Evolutionary conservation across 2,329 filamentous ascomycete genomes (phyloP).

Genomic region (Sclerotinia trifoliorum): DNA sequence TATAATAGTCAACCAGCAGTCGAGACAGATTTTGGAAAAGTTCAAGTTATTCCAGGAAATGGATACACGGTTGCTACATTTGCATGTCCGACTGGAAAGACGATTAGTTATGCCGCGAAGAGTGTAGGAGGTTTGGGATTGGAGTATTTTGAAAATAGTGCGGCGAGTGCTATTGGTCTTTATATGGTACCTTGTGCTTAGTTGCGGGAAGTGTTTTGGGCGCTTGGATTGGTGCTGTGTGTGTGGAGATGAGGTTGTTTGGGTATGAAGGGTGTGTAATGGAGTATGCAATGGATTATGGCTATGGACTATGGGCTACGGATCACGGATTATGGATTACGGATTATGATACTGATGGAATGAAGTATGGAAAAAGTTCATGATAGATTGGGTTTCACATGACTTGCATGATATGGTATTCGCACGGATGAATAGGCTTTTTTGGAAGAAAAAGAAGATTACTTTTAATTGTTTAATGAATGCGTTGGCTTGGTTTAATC

Average conservation of each 20-base stretch:
- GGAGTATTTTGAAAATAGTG: conserved; percentile 65
- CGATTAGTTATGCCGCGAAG: conserved; percentile 53
- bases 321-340: background rate
- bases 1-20: conserved; percentile 52
- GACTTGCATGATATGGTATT: background rate
- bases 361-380: background rate
- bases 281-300: background rate
- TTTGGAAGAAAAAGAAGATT: background rate
- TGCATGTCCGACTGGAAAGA: conserved; percentile 53
- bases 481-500: background rate
- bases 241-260: background rate
- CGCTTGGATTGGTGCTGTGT: background rate
- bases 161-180: conserved; percentile 47
- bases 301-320: background rate
- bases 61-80: conserved; percentile 54
- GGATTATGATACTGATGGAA: background rate
- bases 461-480: conserved; percentile 1
- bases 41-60: conserved; percentile 52
- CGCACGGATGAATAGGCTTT: background rate
- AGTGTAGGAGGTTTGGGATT: conserved; percentile 51
- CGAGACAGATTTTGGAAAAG: conserved; percentile 45
- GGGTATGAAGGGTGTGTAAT: background rate
- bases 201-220: too few relatives aligned
- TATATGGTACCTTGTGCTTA: conserved; percentile 38
- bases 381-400: background rate